phyloP scores from a whole-genome alignment of 805 yeast genomes.

The Wickerhamiella kurtzmanii region DNA sequence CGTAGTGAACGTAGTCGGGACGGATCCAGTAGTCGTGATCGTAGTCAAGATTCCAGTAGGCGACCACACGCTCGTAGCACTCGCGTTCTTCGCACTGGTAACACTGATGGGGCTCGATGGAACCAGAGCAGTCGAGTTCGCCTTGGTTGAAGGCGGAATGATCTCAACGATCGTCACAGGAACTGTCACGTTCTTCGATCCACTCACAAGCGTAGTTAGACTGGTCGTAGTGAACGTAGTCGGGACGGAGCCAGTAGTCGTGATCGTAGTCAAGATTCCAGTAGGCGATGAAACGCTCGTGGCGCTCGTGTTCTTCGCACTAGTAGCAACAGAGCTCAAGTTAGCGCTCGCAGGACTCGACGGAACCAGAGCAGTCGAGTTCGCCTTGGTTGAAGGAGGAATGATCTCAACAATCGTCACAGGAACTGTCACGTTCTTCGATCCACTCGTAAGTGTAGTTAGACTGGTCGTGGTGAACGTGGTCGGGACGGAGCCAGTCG shows the following conservation, averaged over 20 bases:
- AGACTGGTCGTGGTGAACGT: background rate
- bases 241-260: background rate
- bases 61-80: too few species aligned
- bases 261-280: background rate
- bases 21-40: background rate
- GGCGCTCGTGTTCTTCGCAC: too few species aligned
- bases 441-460: background rate
- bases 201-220: background rate
- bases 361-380: too few species aligned
- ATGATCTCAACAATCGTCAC: background rate
- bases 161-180: background rate
- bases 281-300: too few species aligned
- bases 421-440: background rate
- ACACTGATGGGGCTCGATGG: too few species aligned
- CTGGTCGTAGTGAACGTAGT: background rate
- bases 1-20: background rate
- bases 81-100: too few species aligned
- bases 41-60: background rate
- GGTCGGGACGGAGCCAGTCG: background rate
- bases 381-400: too few species aligned
- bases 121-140: too few species aligned
- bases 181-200: background rate
- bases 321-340: too few species aligned
- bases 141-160: background rate
- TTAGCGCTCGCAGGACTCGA: too few species aligned